phyloP scores from a whole-genome alignment of 1,284 basidiomycete species.

The Apiotrichum gracile region DNA sequence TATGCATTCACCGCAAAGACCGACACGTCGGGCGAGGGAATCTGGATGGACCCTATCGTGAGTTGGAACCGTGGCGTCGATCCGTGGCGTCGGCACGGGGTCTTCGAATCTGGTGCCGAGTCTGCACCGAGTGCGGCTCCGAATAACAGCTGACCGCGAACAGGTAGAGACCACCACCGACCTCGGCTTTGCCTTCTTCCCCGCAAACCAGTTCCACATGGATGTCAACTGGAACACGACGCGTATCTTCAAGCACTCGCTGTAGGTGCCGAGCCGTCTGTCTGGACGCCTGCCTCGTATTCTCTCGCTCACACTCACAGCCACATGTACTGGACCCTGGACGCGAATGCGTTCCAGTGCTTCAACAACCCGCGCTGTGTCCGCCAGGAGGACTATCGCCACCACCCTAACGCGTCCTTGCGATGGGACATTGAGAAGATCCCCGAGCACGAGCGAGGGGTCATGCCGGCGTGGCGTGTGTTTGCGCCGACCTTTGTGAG shows the following conservation, averaged over 20 bases:
- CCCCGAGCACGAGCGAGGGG: slow-evolving; percentile 29
- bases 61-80: not conserved
- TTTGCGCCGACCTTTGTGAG: slow-evolving; percentile 39
- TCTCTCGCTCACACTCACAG: not conserved
- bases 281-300: not conserved
- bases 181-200: not conserved
- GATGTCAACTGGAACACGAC: slow-evolving; percentile 1
- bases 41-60: slow-evolving; percentile 29
- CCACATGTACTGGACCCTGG: slow-evolving; percentile 7
- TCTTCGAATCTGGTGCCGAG: too few species aligned
- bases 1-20: slow-evolving; percentile 19
- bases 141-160: not conserved
- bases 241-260: not conserved
- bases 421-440: slow-evolving; percentile 23
- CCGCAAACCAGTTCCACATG: not conserved
- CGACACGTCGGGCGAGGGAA: slow-evolving; percentile 28
- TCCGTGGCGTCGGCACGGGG: too few species aligned
- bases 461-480: slow-evolving; percentile 38
- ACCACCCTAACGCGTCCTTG: slow-evolving; percentile 15
- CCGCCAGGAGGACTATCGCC: slow-evolving; percentile 31
- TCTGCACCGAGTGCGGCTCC: too few species aligned
- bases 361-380: slow-evolving; percentile 40
- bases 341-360: slow-evolving; percentile 29
- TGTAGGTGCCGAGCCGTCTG: not conserved
- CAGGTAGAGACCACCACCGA: not conserved